Conservation (phyloP, 2,329 filamentous ascomycete genomes). For the Seiridium cupressi region DNA sequence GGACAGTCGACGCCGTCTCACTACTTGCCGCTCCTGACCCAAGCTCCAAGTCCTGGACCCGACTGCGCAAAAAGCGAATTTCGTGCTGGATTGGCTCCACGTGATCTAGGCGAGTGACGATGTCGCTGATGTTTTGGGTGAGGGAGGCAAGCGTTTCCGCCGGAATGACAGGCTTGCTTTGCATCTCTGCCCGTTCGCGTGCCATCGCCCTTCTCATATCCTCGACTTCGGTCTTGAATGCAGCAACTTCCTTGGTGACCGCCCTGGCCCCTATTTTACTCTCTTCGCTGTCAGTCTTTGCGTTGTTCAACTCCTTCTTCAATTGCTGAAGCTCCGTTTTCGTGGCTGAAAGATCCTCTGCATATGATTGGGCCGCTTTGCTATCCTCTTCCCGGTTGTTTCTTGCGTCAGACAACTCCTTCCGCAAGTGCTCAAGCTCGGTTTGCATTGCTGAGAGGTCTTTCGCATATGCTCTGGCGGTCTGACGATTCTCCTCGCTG, state of each 20-base stretch:
- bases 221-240: constrained; percentile 31
- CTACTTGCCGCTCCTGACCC: neutral
- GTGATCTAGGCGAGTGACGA: neutral
- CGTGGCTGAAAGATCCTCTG: neutral
- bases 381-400: neutral
- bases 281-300: constrained; percentile 21
- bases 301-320: constrained; percentile 12
- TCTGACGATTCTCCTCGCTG: neutral
- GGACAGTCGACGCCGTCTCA: neutral
- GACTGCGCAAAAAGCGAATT: neutral
- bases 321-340: neutral
- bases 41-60: neutral
- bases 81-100: neutral
- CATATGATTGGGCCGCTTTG: neutral
- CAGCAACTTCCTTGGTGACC: constrained; percentile 14
- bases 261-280: constrained; percentile 15
- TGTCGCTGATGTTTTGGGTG: constrained; percentile 17
- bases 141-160: constrained; percentile 38
- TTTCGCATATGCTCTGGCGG: neutral
- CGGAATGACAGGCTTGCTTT: constrained; percentile 18
- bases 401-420: neutral
- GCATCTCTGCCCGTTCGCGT: constrained; percentile 18
- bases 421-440: neutral
- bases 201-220: constrained; percentile 27
- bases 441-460: neutral